phyloP scores from a whole-genome alignment of 345 rosid genomes.

The Salix brachista region DNA sequence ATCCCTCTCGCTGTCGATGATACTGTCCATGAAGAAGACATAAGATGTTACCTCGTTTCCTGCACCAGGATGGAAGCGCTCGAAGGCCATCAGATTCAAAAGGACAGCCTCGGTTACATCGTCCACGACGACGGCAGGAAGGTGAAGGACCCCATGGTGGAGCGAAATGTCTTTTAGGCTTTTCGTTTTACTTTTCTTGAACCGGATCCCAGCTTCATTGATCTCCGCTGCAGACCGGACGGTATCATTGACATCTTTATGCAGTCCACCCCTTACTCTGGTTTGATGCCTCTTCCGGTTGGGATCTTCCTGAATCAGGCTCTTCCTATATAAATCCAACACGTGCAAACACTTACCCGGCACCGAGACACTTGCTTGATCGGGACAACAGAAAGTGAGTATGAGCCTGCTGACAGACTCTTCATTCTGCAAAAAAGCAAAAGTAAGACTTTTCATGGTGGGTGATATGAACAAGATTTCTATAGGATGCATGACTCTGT shows the following conservation, averaged over 20 bases:
- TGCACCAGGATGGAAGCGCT: constrained; percentile 38
- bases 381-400: constrained; percentile 33
- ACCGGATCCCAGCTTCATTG: constrained; percentile 35
- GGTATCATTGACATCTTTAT: not conserved
- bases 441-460: no score
- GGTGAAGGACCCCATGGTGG: constrained; percentile 29
- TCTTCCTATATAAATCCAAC: constrained; percentile 35
- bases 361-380: not conserved
- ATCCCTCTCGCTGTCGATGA: constrained; percentile 41
- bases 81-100: constrained; percentile 42
- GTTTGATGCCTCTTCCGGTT: not conserved
- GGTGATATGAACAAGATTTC: not conserved
- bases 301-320: constrained; percentile 10
- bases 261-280: not conserved
- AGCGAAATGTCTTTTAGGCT: constrained; percentile 41
- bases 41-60: constrained; percentile 43
- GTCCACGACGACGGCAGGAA: constrained; percentile 30
- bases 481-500: no score
- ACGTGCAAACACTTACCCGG: constrained; percentile 40
- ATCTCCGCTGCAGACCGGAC: constrained; percentile 42
- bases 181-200: constrained; percentile 25
- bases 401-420: constrained; percentile 33
- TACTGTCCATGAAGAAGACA: constrained; percentile 46
- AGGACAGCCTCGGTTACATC: constrained; percentile 29
- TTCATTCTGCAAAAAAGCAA: constrained; percentile 21